Conservation (phyloP, 208 protist genomes). For the Leishmania gerbilli region DNA sequence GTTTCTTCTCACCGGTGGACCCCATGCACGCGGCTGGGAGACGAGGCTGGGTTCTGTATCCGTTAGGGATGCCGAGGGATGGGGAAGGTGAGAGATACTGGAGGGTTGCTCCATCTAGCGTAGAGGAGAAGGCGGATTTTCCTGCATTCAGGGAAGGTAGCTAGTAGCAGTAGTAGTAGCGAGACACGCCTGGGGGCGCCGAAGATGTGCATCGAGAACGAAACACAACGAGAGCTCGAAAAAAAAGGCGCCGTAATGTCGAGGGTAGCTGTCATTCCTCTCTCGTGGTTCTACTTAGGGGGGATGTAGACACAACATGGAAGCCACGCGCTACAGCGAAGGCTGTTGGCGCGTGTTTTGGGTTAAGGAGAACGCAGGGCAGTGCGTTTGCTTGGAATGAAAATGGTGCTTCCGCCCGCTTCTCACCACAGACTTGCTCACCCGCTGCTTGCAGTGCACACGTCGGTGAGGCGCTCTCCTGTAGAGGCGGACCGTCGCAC, state of each 20-base stretch:
- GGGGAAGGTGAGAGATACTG: not conserved
- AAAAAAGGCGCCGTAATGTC: not conserved
- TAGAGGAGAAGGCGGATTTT: not conserved
- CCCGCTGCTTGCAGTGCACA: not conserved
- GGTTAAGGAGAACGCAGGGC: not conserved
- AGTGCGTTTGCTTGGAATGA: not conserved
- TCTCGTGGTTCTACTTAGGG: not conserved
- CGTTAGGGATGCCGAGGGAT: not conserved
- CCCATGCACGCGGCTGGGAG: not conserved
- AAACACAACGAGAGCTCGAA: not conserved
- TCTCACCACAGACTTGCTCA: not conserved
- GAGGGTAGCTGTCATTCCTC: not conserved
- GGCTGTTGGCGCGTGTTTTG: not conserved
- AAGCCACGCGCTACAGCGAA: not conserved
- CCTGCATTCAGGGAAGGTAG: not conserved
- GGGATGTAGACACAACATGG: not conserved
- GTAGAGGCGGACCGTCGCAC: not conserved
- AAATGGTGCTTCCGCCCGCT: not conserved
- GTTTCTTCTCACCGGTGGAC: not conserved
- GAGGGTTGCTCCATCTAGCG: not conserved
- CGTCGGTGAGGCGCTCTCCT: not conserved
- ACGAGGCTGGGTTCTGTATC: not conserved
- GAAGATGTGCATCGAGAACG: not conserved
- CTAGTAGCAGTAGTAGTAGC: constrained; percentile 2
- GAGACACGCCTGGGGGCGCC: not conserved